Evolutionary conservation across 2,329 filamentous ascomycete species (phyloP).

Genomic region (Colletotrichum caudatum): DNA sequence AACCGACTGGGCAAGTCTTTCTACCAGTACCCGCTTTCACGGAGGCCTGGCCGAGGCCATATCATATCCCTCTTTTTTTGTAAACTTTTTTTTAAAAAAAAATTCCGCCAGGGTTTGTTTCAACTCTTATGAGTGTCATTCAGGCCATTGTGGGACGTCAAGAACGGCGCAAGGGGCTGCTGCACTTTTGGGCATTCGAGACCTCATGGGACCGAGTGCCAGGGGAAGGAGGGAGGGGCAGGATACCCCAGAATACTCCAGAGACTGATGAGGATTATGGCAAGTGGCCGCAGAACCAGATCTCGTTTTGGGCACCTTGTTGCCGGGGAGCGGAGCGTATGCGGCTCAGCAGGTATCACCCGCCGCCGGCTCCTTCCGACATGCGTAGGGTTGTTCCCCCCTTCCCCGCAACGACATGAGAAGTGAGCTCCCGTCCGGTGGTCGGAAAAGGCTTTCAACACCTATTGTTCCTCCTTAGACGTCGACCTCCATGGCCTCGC

Average conservation of each 20-base stretch:
- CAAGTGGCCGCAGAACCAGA: background rate
- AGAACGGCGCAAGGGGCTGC: background rate
- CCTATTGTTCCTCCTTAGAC: background rate
- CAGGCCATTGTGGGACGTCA: background rate
- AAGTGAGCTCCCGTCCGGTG: background rate
- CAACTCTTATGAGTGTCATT: background rate
- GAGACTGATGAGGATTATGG: background rate
- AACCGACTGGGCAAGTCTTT: background rate
- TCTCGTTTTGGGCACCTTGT: background rate
- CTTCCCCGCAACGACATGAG: background rate
- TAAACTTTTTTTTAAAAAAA: no score
- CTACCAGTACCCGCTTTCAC: background rate
- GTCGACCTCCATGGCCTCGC: constrained; percentile 53
- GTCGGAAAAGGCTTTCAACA: background rate
- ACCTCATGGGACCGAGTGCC: background rate
- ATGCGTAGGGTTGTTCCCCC: background rate
- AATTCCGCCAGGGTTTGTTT: background rate
- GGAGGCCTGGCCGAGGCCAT: background rate
- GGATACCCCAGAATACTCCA: background rate
- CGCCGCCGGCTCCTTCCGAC: background rate
- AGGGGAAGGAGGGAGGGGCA: background rate
- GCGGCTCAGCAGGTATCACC: background rate
- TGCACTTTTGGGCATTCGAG: background rate
- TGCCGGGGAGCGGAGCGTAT: background rate
- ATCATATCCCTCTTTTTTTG: background rate